phyloP scores from a whole-genome alignment of 495 filamentous ascomycete genomes.

The Immersiella caudata region DNA sequence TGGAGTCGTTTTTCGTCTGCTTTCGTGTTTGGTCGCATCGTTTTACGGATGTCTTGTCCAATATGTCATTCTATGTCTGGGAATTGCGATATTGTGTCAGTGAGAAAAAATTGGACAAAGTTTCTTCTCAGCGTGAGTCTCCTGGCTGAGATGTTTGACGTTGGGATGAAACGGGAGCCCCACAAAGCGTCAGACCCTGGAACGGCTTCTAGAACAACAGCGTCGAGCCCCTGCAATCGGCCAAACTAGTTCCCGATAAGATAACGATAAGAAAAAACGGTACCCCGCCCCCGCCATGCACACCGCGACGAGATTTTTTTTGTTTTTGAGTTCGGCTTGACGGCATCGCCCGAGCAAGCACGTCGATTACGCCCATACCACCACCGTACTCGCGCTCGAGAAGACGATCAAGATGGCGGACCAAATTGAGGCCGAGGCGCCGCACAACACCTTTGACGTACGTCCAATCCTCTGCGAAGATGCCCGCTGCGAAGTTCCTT shows the following conservation, averaged over 20 bases:
- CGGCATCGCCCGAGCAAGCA: background rate
- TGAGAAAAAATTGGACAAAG: too few relatives aligned
- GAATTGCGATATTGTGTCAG: too few relatives aligned
- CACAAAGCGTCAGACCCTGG: too few relatives aligned
- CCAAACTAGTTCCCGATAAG: slow-evolving; percentile 2
- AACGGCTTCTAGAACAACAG: too few relatives aligned
- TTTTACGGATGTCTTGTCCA: too few relatives aligned
- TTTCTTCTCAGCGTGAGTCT: too few relatives aligned
- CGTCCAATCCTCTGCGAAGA: slow-evolving; percentile 2
- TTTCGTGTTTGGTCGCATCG: too few relatives aligned
- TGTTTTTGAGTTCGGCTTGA: background rate
- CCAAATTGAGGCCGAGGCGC: slow-evolving; percentile 22
- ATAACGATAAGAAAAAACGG: slow-evolving; percentile 2
- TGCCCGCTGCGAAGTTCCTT: slow-evolving; percentile 6
- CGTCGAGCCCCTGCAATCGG: too few relatives aligned
- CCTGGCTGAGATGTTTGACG: too few relatives aligned
- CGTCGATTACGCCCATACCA: background rate
- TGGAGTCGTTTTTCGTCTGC: too few relatives aligned
- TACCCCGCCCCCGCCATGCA: slow-evolving; percentile 7
- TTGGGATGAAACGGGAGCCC: too few relatives aligned
- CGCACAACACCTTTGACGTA: slow-evolving; percentile 25
- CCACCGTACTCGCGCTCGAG: background rate
- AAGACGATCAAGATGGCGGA: slow-evolving; percentile 17
- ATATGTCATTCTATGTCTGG: too few relatives aligned
- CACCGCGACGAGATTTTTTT: background rate